A percentile compares a stretch with the other conserved stretches of the same genome.
Evolutionary conservation across 768 basidiomycete species (phyloP).

Genomic region (Lentinula sp.): DNA sequence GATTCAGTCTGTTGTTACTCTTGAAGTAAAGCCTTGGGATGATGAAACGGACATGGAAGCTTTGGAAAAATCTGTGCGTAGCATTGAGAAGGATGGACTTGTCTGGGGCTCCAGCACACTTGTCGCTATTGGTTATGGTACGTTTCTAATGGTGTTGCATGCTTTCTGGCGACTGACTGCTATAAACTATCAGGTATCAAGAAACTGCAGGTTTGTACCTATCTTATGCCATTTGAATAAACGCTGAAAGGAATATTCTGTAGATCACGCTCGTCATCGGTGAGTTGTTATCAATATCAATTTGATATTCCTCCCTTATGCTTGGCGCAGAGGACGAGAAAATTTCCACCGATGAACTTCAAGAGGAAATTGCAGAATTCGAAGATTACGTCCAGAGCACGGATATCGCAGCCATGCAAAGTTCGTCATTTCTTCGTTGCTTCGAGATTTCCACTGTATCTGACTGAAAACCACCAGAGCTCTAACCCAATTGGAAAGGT

Average conservation of each 20-base stretch:
- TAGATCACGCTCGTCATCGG: slow-evolving; percentile 54
- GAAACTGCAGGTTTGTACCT: slow-evolving; percentile 71
- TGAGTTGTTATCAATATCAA: slow-evolving; percentile 21
- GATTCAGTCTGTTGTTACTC: slow-evolving; percentile 86
- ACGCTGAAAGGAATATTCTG: neutral
- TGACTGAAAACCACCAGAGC: neutral
- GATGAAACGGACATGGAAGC: slow-evolving; percentile 96
- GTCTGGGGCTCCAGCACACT: slow-evolving; percentile 95
- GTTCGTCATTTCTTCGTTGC: slow-evolving; percentile 33
- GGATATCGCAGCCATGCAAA: slow-evolving; percentile 93
- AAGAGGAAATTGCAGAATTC: slow-evolving; percentile 82
- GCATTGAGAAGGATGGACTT: slow-evolving; percentile 84
- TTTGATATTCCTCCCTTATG: neutral
- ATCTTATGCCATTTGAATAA: slow-evolving; percentile 36
- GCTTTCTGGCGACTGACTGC: neutral
- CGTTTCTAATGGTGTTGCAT: neutral
- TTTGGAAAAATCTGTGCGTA: slow-evolving; percentile 78
- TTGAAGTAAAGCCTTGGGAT: slow-evolving; percentile 99
- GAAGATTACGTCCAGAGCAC: slow-evolving; percentile 89
- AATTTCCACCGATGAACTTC: slow-evolving; percentile 87
- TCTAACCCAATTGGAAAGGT: neutral
- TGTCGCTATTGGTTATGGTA: slow-evolving; percentile 81
- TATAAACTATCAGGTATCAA: slow-evolving; percentile 51
- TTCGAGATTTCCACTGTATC: neutral
- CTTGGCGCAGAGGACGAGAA: slow-evolving; percentile 84